Conservation (phyloP, 2,329 filamentous ascomycete genomes). For the Rhinocladiella mackenziei region DNA sequence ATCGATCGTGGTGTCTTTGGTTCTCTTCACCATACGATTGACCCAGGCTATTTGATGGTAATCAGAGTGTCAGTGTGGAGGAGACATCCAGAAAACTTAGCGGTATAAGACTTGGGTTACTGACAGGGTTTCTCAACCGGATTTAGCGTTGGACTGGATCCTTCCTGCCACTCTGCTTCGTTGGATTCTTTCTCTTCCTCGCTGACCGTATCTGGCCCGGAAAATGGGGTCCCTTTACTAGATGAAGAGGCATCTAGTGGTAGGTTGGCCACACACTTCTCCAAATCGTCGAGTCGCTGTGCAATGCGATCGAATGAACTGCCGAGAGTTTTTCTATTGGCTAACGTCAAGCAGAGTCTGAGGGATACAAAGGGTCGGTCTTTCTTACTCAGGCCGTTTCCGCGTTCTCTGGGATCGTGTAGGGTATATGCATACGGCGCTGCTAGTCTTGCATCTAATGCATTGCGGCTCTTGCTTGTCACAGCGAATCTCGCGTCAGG, state of each 20-base stretch:
- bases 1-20: neutral
- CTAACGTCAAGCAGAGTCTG: neutral
- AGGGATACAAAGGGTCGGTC: neutral
- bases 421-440: neutral
- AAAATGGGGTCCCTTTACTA: neutral
- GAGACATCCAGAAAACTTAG: neutral
- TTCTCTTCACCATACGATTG: neutral
- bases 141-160: neutral
- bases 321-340: neutral
- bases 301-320: neutral
- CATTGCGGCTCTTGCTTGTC: neutral
- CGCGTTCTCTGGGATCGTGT: neutral
- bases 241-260: neutral
- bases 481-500: neutral
- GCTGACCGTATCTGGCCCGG: neutral
- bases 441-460: neutral
- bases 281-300: neutral
- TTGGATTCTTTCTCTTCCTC: neutral
- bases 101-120: neutral
- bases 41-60: neutral
- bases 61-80: neutral
- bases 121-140: neutral
- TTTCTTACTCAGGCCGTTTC: neutral
- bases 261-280: neutral
- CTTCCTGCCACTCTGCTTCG: neutral